These are phyloP conservation scores for Musa troglodytarum DNA, from an alignment of 176 grass and related monocot species.

Conservation along the genomic window DNA sequence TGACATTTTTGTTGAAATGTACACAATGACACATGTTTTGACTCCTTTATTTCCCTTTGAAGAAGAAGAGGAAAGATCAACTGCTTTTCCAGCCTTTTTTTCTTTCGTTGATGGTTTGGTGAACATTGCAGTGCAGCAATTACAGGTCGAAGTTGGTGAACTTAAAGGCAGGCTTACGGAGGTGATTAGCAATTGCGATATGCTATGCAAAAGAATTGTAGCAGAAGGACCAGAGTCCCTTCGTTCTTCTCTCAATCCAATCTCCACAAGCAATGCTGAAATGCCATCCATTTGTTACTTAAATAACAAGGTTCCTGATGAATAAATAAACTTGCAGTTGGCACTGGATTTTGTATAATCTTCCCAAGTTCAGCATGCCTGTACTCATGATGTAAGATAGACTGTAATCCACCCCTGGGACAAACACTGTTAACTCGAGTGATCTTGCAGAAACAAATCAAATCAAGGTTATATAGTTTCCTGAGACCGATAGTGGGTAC, in stretches of 20 bases:
- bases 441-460: no score
- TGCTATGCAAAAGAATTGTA: slow-evolving; percentile 67
- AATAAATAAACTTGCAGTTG: not conserved
- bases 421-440: no score
- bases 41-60: no score
- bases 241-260: slow-evolving; percentile 34
- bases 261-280: slow-evolving; percentile 23
- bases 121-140: slow-evolving; percentile 40
- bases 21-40: no score
- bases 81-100: not conserved
- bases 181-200: slow-evolving; percentile 77
- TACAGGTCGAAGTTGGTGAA: slow-evolving; percentile 87
- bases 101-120: not conserved
- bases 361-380: no score
- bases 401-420: no score
- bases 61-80: no score
- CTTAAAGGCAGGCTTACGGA: slow-evolving; percentile 86
- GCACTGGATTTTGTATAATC: not conserved
- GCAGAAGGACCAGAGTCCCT: slow-evolving; percentile 56
- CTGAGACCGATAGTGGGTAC: no score
- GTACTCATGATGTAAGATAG: no score
- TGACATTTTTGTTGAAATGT: no score
- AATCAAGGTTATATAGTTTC: no score
- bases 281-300: not conserved
- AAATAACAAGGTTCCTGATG: not conserved